These are phyloP conservation scores for Earliella scabrosa DNA, from an alignment of 1,284 basidiomycete species.

Conservation along the genomic window DNA sequence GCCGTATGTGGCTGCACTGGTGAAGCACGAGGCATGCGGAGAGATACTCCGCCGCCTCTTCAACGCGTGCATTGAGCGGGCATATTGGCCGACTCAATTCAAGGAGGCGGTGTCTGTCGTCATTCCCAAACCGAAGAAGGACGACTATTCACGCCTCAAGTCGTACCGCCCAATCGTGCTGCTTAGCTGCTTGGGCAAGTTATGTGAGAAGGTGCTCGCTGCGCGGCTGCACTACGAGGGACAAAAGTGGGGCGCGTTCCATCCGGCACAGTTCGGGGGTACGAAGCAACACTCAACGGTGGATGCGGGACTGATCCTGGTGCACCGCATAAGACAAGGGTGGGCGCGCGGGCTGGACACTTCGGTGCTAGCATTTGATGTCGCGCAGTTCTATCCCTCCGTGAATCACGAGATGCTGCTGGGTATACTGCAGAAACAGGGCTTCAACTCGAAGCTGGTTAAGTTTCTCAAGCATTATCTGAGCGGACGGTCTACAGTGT, in stretches of 20 bases:
- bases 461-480: background rate
- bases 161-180: conserved; percentile 8
- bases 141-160: conserved; percentile 2
- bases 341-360: background rate
- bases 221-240: conserved; percentile 4
- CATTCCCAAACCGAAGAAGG: conserved; percentile 5
- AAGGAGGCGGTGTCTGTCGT: too few species aligned
- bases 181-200: background rate
- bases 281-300: background rate
- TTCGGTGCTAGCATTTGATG: too few species aligned
- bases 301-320: background rate
- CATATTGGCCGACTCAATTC: background rate
- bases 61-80: background rate
- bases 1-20: conserved; percentile 13
- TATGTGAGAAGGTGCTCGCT: conserved; percentile 3
- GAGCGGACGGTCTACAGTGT: too few species aligned
- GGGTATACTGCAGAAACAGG: background rate
- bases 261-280: background rate
- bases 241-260: background rate
- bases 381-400: too few species aligned
- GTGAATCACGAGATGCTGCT: background rate
- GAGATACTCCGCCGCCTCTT: background rate
- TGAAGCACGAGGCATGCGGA: background rate
- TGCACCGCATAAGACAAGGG: background rate
- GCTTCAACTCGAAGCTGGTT: background rate